Evolutionary conservation across 2,329 filamentous ascomycete species (phyloP), one percentile per base, ranked within the genome.

Genomic region (Claviceps purpurea): DNA sequence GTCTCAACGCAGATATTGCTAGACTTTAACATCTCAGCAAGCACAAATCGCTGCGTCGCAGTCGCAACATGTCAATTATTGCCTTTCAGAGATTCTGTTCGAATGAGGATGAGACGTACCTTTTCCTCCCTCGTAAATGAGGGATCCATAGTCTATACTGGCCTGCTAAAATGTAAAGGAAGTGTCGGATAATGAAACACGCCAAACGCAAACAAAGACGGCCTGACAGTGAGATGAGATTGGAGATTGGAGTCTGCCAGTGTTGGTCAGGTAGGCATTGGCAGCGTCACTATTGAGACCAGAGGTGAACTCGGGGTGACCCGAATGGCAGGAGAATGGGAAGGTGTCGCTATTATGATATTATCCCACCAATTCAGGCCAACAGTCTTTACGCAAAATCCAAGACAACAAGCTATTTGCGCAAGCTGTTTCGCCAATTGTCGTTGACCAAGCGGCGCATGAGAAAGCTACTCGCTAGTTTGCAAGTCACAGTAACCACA

Each of bases 1-100:
- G 62, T 63, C 11, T 66, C 61, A 24, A 77, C 61, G 52, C 77
- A 71, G 54, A 79, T 64, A 34, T 69, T 63, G 65, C 76, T 80
- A 54, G 69, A 70, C 59, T 79, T 81, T 64, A 81, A 74, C 58
- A 79, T 75, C 63, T 81, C 77, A 52, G 71, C 74, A 52, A 81
- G 70, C 55, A 80, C 66, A 60, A 78, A 78, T 56, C 76, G 75
- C 77, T 81, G 59, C 5, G 20, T 14, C 14, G 38, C 18, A 52
- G n/a, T 39, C 3, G 30, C 6, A 38, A 10, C 5, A 34, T 22
- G 30, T 16, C 18, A 7, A 20, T 50, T 22, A 40, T 39, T 11
- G 16, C 7, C 7, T 4, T 10, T 50, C 11, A 22, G 7, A 5
- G 13, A 44, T 8, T 26, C 2, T n/a, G 26, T 22, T 18, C 18